Percentiles rank a stretch among this genome's conserved stretches.
These are phyloP conservation scores for Citrullus mucosospermus DNA, from an alignment of 306 rosid species.

Conservation along the genomic window DNA sequence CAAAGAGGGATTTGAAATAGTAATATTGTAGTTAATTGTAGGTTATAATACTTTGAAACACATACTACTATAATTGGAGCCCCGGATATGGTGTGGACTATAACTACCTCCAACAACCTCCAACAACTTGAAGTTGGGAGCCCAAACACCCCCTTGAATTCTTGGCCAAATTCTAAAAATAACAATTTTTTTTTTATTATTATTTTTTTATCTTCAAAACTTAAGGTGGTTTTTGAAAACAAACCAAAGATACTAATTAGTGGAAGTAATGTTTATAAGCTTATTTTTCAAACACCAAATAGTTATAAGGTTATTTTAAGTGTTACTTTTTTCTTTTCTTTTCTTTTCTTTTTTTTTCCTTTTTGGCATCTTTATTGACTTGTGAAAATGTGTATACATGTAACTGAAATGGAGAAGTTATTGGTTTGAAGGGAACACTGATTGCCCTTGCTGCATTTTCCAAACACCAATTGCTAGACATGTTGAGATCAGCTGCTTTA, in stretches of 20 bases:
- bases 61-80: too few species aligned
- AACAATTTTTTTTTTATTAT: too few species aligned
- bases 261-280: neutral
- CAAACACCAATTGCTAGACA: constrained; percentile 32
- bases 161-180: too few species aligned
- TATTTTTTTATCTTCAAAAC: neutral
- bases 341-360: neutral
- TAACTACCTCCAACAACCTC: too few species aligned
- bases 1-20: too few species aligned
- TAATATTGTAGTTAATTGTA: too few species aligned
- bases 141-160: too few species aligned
- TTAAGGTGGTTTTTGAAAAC: neutral
- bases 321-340: neutral
- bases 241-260: neutral
- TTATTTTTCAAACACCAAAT: too few species aligned
- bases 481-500: constrained; percentile 69
- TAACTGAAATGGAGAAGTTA: neutral
- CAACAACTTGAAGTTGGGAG: too few species aligned
- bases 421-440: constrained; percentile 62
- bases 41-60: too few species aligned
- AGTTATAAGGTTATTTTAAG: neutral
- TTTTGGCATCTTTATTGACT: neutral
- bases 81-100: too few species aligned
- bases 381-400: neutral
- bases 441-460: constrained; percentile 69